Conservation (phyloP, 1,284 basidiomycete species). For the Sutorius eximius region DNA sequence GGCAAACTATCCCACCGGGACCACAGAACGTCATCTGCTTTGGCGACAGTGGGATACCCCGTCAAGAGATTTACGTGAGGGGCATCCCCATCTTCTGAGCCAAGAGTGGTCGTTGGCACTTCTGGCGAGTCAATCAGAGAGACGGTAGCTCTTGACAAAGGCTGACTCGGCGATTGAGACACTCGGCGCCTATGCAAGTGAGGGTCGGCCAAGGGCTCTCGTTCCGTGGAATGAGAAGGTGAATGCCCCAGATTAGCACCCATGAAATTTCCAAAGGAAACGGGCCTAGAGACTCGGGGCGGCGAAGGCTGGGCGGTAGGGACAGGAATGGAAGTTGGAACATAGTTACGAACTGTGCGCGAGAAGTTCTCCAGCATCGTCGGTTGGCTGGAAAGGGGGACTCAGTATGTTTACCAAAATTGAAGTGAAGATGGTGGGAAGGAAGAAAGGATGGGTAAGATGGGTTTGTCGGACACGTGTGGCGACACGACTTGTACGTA, state of each 20-base stretch:
- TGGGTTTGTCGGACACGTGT: conserved; percentile 20
- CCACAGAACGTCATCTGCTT: conserved; percentile 33
- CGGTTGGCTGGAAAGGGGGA: conserved; percentile 39
- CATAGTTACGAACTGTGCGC: conserved; percentile 50
- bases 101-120: conserved; percentile 10
- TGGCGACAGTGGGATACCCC: conserved; percentile 31
- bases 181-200: conserved; percentile 10
- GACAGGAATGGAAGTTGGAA: conserved; percentile 52
- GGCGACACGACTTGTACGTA: conserved; percentile 14
- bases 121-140: conserved; percentile 17
- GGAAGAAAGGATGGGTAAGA: background rate
- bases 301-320: conserved; percentile 48
- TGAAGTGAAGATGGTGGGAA: background rate
- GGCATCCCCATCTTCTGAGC: conserved; percentile 29
- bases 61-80: conserved; percentile 14
- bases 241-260: conserved; percentile 19
- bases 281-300: conserved; percentile 49
- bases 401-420: conserved; percentile 18
- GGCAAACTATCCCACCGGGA: conserved; percentile 29
- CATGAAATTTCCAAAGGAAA: conserved; percentile 49
- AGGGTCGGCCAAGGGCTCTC: conserved; percentile 3
- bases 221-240: conserved; percentile 16
- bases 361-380: conserved; percentile 53
- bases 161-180: conserved; percentile 8
- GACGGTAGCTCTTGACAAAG: conserved; percentile 7